Evolutionary conservation across 345 rosid species (phyloP).

Genomic region (Euphorbia lathyris): DNA sequence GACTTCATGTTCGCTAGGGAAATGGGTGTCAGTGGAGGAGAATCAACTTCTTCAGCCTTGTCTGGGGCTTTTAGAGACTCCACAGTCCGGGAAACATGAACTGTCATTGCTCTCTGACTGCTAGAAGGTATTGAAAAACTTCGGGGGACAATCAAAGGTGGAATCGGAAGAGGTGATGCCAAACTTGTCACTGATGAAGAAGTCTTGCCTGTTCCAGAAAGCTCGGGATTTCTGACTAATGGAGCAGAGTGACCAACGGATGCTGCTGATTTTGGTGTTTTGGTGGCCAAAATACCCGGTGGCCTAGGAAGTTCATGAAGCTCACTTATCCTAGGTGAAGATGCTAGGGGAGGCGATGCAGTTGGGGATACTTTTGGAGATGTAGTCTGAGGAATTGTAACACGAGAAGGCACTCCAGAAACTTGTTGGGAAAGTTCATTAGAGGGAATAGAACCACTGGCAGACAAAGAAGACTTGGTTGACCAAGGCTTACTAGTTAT

Average conservation of each 20-base stretch:
- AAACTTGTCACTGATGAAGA: slow-evolving; percentile 38
- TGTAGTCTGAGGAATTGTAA: slow-evolving; percentile 46
- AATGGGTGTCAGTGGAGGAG: slow-evolving; percentile 84
- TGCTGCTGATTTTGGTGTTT: slow-evolving; percentile 51
- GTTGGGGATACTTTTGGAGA: slow-evolving; percentile 74
- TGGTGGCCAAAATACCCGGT: slow-evolving; percentile 46
- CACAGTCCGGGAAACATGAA: slow-evolving; percentile 39
- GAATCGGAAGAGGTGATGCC: slow-evolving; percentile 79
- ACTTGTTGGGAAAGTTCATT: slow-evolving; percentile 41
- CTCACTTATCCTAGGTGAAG: slow-evolving; percentile 76
- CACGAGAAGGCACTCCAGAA: slow-evolving; percentile 44
- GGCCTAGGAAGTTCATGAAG: slow-evolving; percentile 98
- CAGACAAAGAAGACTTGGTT: slow-evolving; percentile 43
- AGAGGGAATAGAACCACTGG: slow-evolving; percentile 42
- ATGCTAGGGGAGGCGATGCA: slow-evolving; percentile 78
- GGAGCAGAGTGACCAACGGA: slow-evolving; percentile 86
- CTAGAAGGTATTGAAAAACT: slow-evolving; percentile 89
- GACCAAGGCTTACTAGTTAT: slow-evolving; percentile 52
- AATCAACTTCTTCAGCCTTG: slow-evolving; percentile 43
- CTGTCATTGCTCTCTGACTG: slow-evolving; percentile 59
- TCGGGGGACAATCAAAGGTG: slow-evolving; percentile 61
- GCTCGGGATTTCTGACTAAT: slow-evolving; percentile 62
- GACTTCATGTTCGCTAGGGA: slow-evolving; percentile 43
- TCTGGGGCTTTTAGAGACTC: slow-evolving; percentile 38
- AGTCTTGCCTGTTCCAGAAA: slow-evolving; percentile 32